Evolutionary conservation across 108 stramenopile genomes (phyloP), one percentile per base, ranked within the genome.

Genomic region (Epipyxis sp.): DNA sequence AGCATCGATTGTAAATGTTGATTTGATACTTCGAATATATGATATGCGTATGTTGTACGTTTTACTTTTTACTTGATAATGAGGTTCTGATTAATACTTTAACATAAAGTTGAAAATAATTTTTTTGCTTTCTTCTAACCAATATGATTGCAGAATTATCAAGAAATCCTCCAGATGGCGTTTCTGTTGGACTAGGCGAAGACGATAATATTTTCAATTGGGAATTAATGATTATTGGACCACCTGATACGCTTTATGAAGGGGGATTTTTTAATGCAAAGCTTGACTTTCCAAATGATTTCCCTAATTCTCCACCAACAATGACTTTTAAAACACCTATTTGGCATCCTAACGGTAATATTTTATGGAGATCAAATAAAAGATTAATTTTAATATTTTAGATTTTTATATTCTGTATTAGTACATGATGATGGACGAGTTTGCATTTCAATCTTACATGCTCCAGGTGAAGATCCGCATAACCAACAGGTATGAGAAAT

Each of bases 361-460:
- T 88, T 77, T 91, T 91, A 0, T 85, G 84, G 35, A n/a, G n/a
- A n/a, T n/a, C n/a, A n/a, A n/a, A n/a, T n/a, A n/a, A n/a, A n/a
- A n/a, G n/a, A n/a, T n/a, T n/a, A n/a, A n/a, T n/a, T n/a, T n/a
- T n/a, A n/a, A n/a, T n/a, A n/a, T n/a, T n/a, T n/a, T n/a, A n/a
- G 13, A 13, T 72, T 6, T 16, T 72, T 72, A 29, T 3, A 1
- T 74, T 77, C 0, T 35, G 27, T 0, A 1, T 6, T 81, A 83
- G 97, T 89, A 30, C 87, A 89, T 84, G 80, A 80, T n/a, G 86
- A 89, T 59, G 88, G 88, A 40, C 59, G 76, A 43, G 88, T 99
- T 69, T 99, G 98, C 88, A 99, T 99, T 68, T 96, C 95, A 35
- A 99, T 99, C 82, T 90, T 99, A 32, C 98, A 99, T 88, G 94